Evolutionary conservation across 2,329 filamentous ascomycete genomes (phyloP).

Genomic region (Nigrospora sphaerica): DNA sequence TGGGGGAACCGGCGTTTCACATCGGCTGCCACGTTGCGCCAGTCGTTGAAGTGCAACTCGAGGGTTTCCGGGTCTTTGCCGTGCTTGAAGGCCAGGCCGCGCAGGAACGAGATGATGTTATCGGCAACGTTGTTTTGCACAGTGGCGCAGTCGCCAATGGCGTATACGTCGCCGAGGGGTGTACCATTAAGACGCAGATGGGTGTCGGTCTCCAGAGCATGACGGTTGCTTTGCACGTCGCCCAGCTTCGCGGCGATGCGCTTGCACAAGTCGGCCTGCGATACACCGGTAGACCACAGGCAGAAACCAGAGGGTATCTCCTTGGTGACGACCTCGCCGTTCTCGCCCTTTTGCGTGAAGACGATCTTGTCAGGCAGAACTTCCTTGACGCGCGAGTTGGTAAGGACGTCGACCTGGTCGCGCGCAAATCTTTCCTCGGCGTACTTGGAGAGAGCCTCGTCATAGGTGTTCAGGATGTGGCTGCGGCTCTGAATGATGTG

Average conservation of each 20-base stretch:
- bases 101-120: conserved; percentile 83
- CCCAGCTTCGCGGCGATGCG: conserved; percentile 71
- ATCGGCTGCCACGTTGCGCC: conserved; percentile 74
- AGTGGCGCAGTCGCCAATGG: conserved; percentile 90
- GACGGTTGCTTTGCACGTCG: conserved; percentile 73
- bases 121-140: conserved; percentile 97
- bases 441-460: conserved; percentile 87
- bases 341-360: conserved; percentile 73
- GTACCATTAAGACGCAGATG: conserved; percentile 85
- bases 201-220: conserved; percentile 89
- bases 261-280: conserved; percentile 75
- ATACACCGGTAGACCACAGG: conserved; percentile 93
- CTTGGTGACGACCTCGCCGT: conserved; percentile 73
- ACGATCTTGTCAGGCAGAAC: conserved; percentile 77
- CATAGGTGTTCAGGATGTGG: conserved; percentile 97
- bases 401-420: conserved; percentile 85
- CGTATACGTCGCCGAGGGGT: conserved; percentile 90
- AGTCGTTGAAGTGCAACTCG: conserved; percentile 79
- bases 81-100: conserved; percentile 83
- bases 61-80: conserved; percentile 86
- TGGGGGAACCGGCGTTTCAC: conserved; percentile 90
- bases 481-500: conserved; percentile 92
- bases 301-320: conserved; percentile 95
- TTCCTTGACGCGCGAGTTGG: conserved; percentile 88
- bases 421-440: conserved; percentile 86